Evolutionary conservation across 805 yeast genomes (phyloP).

Genomic region (Nakazawaea sp.): DNA sequence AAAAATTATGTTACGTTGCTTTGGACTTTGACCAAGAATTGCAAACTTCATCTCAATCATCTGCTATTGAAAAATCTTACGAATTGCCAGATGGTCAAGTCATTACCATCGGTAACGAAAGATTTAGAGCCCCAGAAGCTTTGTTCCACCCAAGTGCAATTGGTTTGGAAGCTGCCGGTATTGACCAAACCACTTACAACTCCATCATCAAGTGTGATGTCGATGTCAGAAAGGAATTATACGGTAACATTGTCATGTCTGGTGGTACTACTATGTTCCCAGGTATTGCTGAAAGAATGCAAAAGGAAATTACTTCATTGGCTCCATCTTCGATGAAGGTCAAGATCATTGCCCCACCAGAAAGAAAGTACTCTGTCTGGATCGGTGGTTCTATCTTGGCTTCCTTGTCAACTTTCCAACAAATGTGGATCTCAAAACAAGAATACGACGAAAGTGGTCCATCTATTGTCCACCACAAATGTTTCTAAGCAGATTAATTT

Average conservation of each 20-base stretch:
- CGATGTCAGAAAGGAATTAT: conserved; percentile 97
- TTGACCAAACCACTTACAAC: conserved; percentile 95
- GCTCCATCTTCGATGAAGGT: conserved; percentile 99
- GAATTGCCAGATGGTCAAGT: conserved; percentile 99
- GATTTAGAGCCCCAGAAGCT: conserved; percentile 99
- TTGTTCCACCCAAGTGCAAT: conserved; percentile 96
- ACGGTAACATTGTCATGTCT: conserved; percentile 98
- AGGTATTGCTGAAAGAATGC: conserved; percentile 99
- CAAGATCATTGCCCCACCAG: conserved; percentile 98
- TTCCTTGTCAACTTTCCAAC: conserved; percentile 98
- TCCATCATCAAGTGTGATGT: conserved; percentile 98
- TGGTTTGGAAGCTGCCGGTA: conserved; percentile 93
- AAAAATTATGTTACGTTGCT: conserved; percentile 98
- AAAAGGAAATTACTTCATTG: conserved; percentile 98
- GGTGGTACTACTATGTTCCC: conserved; percentile 99
- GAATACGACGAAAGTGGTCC: conserved; percentile 99
- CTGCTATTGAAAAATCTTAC: conserved; percentile 96
- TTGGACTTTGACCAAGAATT: conserved; percentile 98
- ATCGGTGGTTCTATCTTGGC: conserved; percentile 99
- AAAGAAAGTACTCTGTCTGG: conserved; percentile 99
- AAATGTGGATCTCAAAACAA: conserved; percentile 99
- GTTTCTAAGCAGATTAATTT: conserved; percentile 50
- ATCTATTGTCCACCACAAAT: conserved; percentile 94
- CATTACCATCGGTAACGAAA: conserved; percentile 98
- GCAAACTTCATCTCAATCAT: conserved; percentile 98